Evolutionary conservation across 2,329 filamentous ascomycete genomes (phyloP), one percentile per base, ranked within the genome.

Genomic region (Hymenoscyphus fructigenus): DNA sequence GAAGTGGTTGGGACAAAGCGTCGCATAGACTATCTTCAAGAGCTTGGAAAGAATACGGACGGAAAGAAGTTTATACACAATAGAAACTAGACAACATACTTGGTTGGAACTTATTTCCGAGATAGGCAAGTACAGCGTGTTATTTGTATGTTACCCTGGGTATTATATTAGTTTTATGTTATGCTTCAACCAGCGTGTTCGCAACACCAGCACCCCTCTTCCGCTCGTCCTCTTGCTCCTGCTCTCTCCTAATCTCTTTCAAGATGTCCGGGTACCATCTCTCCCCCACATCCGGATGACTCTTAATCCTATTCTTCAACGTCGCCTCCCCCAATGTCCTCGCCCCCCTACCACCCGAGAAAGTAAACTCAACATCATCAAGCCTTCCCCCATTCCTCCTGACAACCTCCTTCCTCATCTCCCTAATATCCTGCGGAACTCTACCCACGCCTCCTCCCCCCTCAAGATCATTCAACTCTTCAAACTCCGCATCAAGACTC

Each of bases 311-410:
- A 78, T 96, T 96, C 79, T 91, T 84, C 75, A 96, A 79, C 65
- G 91, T 96, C 12, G 92, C 92, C 81, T 96, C 91, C 4, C 92
- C 92, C 9, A 96, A 78, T 69, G 85, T 88, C 75, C 84, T 87
- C n/a, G 71, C 70, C 15, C 17, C 87, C 85, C 74, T 82, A 85
- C 63, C 86, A 82, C 67, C 83, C 87, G 88, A 84, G 74, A 96
- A 96, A 2, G 92, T 95, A 75, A 95, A 96, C 79, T 96, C 92
- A 57, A 94, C 91, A 73, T 93, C 91, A 71, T 92, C 90, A 55
- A 87, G 76, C 47, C 85, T 77, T 32, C 82, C 79, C 1, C 85
- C 87, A 36, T 85, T 85, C 60, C 72, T 74, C 72, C 81, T 82
- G 1, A 90, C 74, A 23, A 91, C 82, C 67, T 81, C 78, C 67